A percentile compares a stretch with the other conserved stretches of the same genome.
phyloP scores from a whole-genome alignment of 495 filamentous ascomycete species.

The Aspergillus conjunctus region DNA sequence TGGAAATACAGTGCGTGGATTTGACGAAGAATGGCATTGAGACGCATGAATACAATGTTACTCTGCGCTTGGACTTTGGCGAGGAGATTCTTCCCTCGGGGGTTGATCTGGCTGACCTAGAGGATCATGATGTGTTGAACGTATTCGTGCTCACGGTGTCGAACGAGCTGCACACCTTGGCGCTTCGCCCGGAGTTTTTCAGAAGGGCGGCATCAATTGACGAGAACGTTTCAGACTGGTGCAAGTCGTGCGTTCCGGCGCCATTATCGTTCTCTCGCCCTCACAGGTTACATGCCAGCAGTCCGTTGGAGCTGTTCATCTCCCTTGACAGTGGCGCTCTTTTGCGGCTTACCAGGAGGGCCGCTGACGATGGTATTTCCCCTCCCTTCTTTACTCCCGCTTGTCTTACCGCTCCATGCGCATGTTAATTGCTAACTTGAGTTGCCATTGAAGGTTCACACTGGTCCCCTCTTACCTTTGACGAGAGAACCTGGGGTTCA shows the following conservation, averaged over 20 bases:
- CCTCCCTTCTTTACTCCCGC: background rate
- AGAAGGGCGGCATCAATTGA: constrained; percentile 65
- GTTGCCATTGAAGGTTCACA: constrained; percentile 44
- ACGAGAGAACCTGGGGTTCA: constrained; percentile 75
- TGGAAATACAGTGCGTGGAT: constrained; percentile 84
- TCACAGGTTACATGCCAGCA: constrained; percentile 77
- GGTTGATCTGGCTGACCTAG: constrained; percentile 77
- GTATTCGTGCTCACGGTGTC: constrained; percentile 78
- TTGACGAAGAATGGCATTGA: constrained; percentile 68
- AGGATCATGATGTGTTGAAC: constrained; percentile 74
- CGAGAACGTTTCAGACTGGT: constrained; percentile 70
- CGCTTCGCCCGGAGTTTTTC: constrained; percentile 79
- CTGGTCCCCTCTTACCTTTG: constrained; percentile 80
- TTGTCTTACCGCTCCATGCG: background rate
- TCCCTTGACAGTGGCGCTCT: constrained; percentile 83
- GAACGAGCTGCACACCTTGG: constrained; percentile 78
- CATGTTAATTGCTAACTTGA: constrained; percentile 15
- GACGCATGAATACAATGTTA: constrained; percentile 65
- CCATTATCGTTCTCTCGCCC: constrained; percentile 77
- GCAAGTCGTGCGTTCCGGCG: constrained; percentile 69
- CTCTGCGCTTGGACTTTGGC: constrained; percentile 75
- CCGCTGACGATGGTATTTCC: constrained; percentile 63
- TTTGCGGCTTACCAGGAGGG: constrained; percentile 67
- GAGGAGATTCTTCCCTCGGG: constrained; percentile 69
- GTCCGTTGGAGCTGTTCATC: constrained; percentile 70